A percentile compares a stretch with the other conserved stretches of the same genome.
Conservation (phyloP, 371 early-diverging fungal genomes). For the Choanephora cucurbitarum region DNA sequence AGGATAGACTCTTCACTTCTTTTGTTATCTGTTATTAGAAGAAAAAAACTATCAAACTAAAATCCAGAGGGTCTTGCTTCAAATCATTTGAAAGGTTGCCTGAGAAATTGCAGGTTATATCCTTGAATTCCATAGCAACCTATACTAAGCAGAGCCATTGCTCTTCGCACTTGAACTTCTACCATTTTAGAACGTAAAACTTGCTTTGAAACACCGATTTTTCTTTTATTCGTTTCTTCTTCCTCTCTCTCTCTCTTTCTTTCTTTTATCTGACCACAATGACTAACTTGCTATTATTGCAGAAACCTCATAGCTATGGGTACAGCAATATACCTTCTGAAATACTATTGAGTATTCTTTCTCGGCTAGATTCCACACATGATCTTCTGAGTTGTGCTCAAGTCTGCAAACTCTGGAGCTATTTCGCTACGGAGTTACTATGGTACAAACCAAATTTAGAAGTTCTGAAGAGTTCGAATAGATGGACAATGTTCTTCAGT, state of each 20-base stretch:
- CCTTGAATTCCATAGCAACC: too few species aligned
- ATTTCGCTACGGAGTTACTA: conserved; percentile 44
- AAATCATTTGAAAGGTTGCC: too few species aligned
- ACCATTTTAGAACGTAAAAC: too few species aligned
- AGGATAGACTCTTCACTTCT: too few species aligned
- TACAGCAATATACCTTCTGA: conserved; percentile 38
- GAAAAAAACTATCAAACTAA: too few species aligned
- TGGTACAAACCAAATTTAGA: conserved; percentile 49
- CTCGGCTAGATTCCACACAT: conserved; percentile 30
- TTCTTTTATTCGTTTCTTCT: background rate
- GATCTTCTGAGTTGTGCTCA: conserved; percentile 41
- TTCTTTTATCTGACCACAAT: background rate
- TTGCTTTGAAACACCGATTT: too few species aligned
- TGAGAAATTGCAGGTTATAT: too few species aligned
- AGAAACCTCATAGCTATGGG: background rate
- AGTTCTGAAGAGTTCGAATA: conserved; percentile 15
- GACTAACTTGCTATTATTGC: background rate
- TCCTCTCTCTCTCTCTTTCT: background rate
- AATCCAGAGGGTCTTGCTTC: too few species aligned
- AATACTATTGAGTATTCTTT: conserved; percentile 48
- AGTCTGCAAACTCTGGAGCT: conserved; percentile 52
- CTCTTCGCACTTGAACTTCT: too few species aligned
- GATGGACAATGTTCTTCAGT: conserved; percentile 31
- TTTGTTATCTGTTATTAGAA: too few species aligned
- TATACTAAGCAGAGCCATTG: too few species aligned